Base-by-base conservation (phyloP, 768 basidiomycete species). In the Leccinellum rugosiceps region DNA sequence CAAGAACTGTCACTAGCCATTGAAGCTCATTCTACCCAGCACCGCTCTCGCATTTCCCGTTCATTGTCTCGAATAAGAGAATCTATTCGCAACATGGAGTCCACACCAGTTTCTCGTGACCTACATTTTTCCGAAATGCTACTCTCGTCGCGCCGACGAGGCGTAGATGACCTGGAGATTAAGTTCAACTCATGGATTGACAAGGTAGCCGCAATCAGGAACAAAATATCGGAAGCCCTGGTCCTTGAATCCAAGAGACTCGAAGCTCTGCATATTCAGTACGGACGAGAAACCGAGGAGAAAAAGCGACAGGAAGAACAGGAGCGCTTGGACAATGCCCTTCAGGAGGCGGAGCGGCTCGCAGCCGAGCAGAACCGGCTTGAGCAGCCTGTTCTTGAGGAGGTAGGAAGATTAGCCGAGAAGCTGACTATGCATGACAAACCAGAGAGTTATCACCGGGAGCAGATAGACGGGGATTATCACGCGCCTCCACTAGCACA, bases 31-130 rank as follows among this genome's bases (percentile, higher is more conserved):
- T 64, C 71, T 49, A 60, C 73, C 46, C 56, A 66, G 4, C 70
- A 76, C 64, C 72, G 75, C 62, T 60, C 71, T 55, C 65, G 68
- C 30, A 74, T 83, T 59, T 69, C 76, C 13, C 75, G 77, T 23
- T 81, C 81, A 0, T 72, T 88, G 44, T 79, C 82, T 17, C 74
- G 78, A 6, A 76, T 85, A 45, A 84, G 80, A 19, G 80, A 83
- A 45, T 69, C 82, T 3, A 72, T 90, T 19, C 77, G 77, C 19
- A 73, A 71, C 23, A 83, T 92, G 76, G 82, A 86, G n/a, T 63
- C 74, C 31, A 58, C 70, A 9, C 77, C 83, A 32, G 72, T 74
- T 45, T 67, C 73, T 2, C 69, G 74, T 30, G 83, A 85, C 52
- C 53, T 73, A 17, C 65, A 75, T 43, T 71, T 79, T n/a, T 77